Conservation (phyloP, 2,329 filamentous ascomycete genomes). For the Cercospora berteroae region DNA sequence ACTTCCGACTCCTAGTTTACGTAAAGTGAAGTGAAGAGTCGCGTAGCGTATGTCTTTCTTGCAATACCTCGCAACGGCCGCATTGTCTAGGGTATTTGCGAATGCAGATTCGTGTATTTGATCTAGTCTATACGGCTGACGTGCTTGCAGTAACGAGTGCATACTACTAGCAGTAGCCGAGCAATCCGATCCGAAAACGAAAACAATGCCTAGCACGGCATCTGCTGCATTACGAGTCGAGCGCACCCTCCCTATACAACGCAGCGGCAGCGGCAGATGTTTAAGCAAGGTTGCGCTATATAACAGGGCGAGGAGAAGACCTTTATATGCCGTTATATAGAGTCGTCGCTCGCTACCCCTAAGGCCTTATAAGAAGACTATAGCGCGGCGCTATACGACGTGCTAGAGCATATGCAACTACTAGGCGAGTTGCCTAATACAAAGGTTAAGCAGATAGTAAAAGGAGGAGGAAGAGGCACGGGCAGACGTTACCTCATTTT, state of each 20-base stretch:
- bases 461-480: constrained; percentile 47
- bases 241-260: neutral
- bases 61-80: constrained; percentile 11
- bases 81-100: constrained; percentile 18
- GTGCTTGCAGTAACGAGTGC: constrained; percentile 18
- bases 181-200: neutral
- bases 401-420: constrained; percentile 80
- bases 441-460: constrained; percentile 58
- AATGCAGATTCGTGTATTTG: neutral
- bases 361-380: constrained; percentile 74
- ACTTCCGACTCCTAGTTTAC: neutral
- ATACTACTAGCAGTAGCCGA: neutral
- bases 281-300: constrained; percentile 40
- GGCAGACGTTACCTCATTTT: too few relatives aligned
- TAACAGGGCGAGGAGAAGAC: constrained; percentile 39
- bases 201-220: constrained; percentile 8
- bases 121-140: constrained; percentile 10
- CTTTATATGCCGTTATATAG: constrained; percentile 44
- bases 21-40: neutral
- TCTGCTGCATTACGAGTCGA: constrained; percentile 8
- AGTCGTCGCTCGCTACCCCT: constrained; percentile 54
- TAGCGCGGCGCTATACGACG: constrained; percentile 68
- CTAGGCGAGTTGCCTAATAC: constrained; percentile 68
- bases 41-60: constrained; percentile 2
- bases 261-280: constrained; percentile 27